These are phyloP conservation scores for Phytophthora sp. DNA, from an alignment of 352 stramenopile genomes.

Conservation along the genomic window DNA sequence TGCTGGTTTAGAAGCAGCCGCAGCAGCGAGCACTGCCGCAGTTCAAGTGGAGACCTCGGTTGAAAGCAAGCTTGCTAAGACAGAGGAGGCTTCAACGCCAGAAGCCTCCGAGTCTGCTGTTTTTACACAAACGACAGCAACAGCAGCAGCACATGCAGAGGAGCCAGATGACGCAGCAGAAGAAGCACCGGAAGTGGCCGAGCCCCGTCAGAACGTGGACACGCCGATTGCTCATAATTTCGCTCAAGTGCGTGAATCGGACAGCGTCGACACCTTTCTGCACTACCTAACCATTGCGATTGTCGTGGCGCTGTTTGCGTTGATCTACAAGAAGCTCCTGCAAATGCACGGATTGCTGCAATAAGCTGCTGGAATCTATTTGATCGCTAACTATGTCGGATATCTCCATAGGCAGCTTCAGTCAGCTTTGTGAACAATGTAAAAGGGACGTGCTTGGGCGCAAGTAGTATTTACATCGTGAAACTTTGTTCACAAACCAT, in stretches of 20 bases:
- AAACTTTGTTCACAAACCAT: slow-evolving; percentile 21
- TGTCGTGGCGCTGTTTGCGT: slow-evolving; percentile 68
- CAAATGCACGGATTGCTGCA: slow-evolving; percentile 74
- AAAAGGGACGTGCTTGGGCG: background rate
- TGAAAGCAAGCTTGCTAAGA: slow-evolving; percentile 10
- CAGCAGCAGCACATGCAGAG: slow-evolving; percentile 5
- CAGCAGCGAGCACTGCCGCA: background rate
- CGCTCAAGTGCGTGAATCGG: slow-evolving; percentile 39
- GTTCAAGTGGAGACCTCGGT: background rate
- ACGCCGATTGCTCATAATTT: slow-evolving; percentile 16
- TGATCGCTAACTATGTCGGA: too few relatives aligned
- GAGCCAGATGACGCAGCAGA: slow-evolving; percentile 9
- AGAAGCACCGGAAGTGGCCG: slow-evolving; percentile 6
- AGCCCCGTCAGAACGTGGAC: slow-evolving; percentile 18
- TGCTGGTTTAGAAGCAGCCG: background rate
- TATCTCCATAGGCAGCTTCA: background rate
- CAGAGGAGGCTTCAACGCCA: slow-evolving; percentile 8
- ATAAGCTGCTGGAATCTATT: slow-evolving; percentile 14
- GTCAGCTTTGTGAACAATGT: too few relatives aligned
- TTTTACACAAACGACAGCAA: background rate
- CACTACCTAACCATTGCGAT: slow-evolving; percentile 75
- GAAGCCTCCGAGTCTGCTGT: slow-evolving; percentile 5
- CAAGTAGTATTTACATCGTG: slow-evolving; percentile 22
- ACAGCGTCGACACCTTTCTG: slow-evolving; percentile 66
- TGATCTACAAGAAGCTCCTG: slow-evolving; percentile 85